Percentiles rank a stretch among this genome's conserved stretches.
Evolutionary conservation across 495 filamentous ascomycete species (phyloP).

Genomic region (Aspergillus bertholletiae): DNA sequence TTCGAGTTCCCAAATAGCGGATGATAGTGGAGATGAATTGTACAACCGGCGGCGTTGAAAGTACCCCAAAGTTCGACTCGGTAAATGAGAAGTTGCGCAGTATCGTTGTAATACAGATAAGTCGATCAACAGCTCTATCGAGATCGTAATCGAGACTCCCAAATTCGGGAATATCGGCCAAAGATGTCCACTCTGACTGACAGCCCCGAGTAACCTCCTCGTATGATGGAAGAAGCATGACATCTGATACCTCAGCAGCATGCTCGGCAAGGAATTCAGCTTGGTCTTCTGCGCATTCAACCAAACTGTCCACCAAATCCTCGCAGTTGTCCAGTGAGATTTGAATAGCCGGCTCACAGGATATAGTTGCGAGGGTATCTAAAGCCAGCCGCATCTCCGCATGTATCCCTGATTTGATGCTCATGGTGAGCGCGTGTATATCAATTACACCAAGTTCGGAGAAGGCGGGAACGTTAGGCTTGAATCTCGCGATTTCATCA

Average conservation of each 20-base stretch:
- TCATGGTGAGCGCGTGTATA: conserved; percentile 85
- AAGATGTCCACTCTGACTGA: conserved; percentile 61
- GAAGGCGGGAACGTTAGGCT: conserved; percentile 70
- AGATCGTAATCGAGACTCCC: conserved; percentile 78
- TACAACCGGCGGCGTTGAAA: conserved; percentile 72
- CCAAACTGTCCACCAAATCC: conserved; percentile 79
- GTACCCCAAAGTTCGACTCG: conserved; percentile 65
- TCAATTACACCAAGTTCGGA: conserved; percentile 83
- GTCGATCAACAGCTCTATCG: conserved; percentile 77
- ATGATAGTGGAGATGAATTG: conserved; percentile 79
- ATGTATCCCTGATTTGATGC: conserved; percentile 87
- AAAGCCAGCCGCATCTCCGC: conserved; percentile 84
- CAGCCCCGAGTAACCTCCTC: conserved; percentile 82
- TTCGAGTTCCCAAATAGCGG: conserved; percentile 83
- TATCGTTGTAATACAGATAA: conserved; percentile 90
- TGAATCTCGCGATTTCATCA: conserved; percentile 56
- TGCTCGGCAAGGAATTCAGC: conserved; percentile 74
- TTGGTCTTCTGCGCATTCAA: conserved; percentile 90
- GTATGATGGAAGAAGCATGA: conserved; percentile 74
- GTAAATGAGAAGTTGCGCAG: conserved; percentile 88
- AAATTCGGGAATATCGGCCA: conserved; percentile 68
- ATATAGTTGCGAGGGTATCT: conserved; percentile 74
- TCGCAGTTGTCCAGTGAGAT: conserved; percentile 74
- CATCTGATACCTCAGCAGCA: conserved; percentile 78
- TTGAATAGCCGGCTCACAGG: conserved; percentile 56